phyloP scores from a whole-genome alignment of 2,329 filamentous ascomycete species.

The Colletotrichum liaoningense region DNA sequence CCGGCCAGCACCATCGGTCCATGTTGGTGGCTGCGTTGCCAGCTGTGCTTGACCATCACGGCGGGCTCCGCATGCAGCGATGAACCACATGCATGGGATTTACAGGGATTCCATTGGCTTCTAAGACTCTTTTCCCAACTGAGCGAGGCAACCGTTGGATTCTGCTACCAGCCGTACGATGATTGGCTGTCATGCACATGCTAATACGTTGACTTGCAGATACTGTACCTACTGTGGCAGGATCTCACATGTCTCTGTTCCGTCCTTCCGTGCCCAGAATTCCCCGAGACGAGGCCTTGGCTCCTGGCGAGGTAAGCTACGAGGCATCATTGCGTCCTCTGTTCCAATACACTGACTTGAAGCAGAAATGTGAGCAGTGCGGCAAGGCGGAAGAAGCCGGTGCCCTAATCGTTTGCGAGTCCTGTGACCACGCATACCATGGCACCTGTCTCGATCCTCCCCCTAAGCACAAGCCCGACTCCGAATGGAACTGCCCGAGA shows the following conservation, averaged over 20 bases:
- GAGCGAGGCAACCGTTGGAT: neutral
- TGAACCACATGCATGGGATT: slow-evolving; percentile 31
- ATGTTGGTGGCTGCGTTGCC: slow-evolving; percentile 18
- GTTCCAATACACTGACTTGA: slow-evolving; percentile 35
- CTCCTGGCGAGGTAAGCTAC: slow-evolving; percentile 55
- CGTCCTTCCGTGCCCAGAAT: slow-evolving; percentile 81
- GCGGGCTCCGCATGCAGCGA: slow-evolving; percentile 16
- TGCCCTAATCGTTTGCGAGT: slow-evolving; percentile 85
- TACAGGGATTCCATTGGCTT: slow-evolving; percentile 8
- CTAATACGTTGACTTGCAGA: slow-evolving; percentile 53
- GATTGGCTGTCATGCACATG: slow-evolving; percentile 46
- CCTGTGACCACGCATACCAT: slow-evolving; percentile 90
- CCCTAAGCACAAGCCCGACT: slow-evolving; percentile 79
- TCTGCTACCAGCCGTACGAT: neutral
- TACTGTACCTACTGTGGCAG: slow-evolving; percentile 85
- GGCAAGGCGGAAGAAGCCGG: slow-evolving; percentile 80
- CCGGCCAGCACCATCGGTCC: slow-evolving; percentile 12
- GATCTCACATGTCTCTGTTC: slow-evolving; percentile 96
- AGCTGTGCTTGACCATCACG: slow-evolving; percentile 11
- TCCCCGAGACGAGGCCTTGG: slow-evolving; percentile 62
- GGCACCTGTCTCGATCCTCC: slow-evolving; percentile 90
- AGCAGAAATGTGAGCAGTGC: slow-evolving; percentile 86
- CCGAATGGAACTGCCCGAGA: slow-evolving; percentile 95
- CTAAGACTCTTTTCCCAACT: slow-evolving; percentile 35
- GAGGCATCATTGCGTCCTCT: neutral